Evolutionary conservation across 148 eudicot species (phyloP).

Genomic region (Chenopodium quinoa): DNA sequence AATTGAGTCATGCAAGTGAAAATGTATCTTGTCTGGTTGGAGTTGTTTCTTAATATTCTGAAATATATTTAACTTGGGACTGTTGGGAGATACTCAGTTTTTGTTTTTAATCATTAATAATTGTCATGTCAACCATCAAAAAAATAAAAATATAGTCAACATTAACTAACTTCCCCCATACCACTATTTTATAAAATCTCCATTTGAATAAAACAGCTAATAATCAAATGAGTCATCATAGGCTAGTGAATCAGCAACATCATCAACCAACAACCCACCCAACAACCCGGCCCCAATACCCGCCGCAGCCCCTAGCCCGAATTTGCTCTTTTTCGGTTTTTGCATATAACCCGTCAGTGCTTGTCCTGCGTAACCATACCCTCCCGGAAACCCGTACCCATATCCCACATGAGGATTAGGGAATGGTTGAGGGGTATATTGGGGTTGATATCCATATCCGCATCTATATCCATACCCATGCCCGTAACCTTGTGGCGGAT

Average conservation of each 20-base stretch:
- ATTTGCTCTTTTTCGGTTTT: conserved; percentile 19
- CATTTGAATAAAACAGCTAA: background rate
- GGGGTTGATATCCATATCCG: conserved; percentile 14
- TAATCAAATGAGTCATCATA: conserved; percentile 30
- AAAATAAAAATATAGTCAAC: background rate
- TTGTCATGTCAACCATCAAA: too few species aligned
- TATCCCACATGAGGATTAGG: conserved; percentile 20
- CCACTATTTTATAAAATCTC: background rate
- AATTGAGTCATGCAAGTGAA: background rate
- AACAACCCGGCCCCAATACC: conserved; percentile 45
- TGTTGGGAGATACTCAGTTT: too few species aligned
- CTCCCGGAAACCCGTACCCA: conserved; percentile 24
- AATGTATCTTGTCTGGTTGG: background rate
- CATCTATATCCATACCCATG: conserved; percentile 21
- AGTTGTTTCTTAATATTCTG: background rate
- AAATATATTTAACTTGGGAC: too few species aligned
- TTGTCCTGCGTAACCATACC: conserved; percentile 19
- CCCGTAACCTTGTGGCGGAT: conserved; percentile 15
- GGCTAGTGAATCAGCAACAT: conserved; percentile 30
- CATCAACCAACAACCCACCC: conserved; percentile 35
- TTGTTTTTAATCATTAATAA: too few species aligned
- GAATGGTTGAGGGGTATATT: background rate
- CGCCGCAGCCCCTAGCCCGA: conserved; percentile 33
- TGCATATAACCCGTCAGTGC: conserved; percentile 4
- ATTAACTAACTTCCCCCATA: background rate